Evolutionary conservation across 2,329 filamentous ascomycete genomes (phyloP).

Genomic region (Falciphora oryzae): DNA sequence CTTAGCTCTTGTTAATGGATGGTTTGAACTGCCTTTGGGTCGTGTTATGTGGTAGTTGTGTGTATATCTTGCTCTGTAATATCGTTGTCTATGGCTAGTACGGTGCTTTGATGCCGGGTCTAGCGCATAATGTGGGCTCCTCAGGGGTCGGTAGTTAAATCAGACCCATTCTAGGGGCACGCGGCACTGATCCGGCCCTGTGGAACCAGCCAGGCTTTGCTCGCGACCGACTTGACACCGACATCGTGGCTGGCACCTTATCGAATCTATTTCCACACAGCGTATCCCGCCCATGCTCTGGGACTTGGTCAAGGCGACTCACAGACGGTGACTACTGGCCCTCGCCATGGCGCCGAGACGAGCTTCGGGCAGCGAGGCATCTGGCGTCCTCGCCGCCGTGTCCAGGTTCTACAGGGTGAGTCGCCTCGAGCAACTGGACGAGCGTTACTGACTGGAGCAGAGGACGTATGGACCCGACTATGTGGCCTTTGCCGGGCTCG

Average conservation of each 20-base stretch:
- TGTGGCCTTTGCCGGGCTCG: slow-evolving; percentile 66
- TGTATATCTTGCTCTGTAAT: too few species aligned
- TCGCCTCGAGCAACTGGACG: neutral
- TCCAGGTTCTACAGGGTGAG: slow-evolving; percentile 43
- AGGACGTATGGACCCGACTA: slow-evolving; percentile 87
- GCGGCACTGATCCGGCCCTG: too few species aligned
- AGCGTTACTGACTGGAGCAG: slow-evolving; percentile 31
- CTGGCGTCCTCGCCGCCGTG: slow-evolving; percentile 26
- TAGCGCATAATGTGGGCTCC: too few species aligned
- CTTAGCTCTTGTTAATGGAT: neutral
- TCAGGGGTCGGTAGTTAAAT: too few species aligned
- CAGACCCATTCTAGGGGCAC: too few species aligned
- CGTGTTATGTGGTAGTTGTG: neutral
- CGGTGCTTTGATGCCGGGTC: too few species aligned
- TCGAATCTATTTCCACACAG: too few species aligned
- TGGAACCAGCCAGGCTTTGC: too few species aligned
- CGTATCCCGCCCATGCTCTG: slow-evolving; percentile 28
- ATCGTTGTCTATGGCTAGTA: too few species aligned
- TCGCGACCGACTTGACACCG: too few species aligned
- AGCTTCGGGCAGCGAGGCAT: slow-evolving; percentile 15
- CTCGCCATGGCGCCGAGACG: slow-evolving; percentile 31
- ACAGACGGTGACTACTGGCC: slow-evolving; percentile 37
- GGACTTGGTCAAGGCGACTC: slow-evolving; percentile 28
- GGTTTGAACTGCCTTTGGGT: neutral
- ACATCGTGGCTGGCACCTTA: too few species aligned